Evolutionary conservation across 2,329 filamentous ascomycete genomes (phyloP), one percentile per base, ranked within the genome.

Genomic region (Colletotrichum orbiculare): DNA sequence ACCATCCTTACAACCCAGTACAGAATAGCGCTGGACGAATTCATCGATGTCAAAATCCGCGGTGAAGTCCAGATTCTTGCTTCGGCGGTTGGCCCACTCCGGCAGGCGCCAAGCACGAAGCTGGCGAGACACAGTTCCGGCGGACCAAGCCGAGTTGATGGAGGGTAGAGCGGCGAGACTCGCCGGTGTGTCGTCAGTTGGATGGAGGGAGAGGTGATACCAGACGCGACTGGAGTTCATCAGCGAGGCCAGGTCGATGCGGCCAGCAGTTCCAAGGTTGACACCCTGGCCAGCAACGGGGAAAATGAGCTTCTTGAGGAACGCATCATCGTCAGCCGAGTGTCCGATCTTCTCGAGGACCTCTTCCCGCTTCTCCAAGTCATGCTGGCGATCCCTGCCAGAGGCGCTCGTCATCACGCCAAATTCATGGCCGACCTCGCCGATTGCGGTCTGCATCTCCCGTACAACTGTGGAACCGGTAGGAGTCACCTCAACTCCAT

Each of bases 31-130:
- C 70, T 90, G 89, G 17, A 89, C 87, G 72, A 99, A 98, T 75
- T 99, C 96, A 13, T 97, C 93, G 6, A 94, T 82, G 72, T 99
- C 96, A 70, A 98, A 99, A 73, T 99, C 96, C 1, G 94, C 93
- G 0, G 96, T 99, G 77, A 97, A 99, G 75, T 99, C 96, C 2
- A 98, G 87, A 71, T 91, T 89, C 75, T 93, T 93, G 76, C 94
- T 96, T 54, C 96, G 88, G 60, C 95, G 89, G 74, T 98, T 99
- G 1, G 94, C 93, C 96, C 96, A 99, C 76, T 99, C 96, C 0
- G 96, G 91, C 13, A 99, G 83, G 72, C 96, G 88, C 95, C 96
- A 99, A 3, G 94, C 88, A 15, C 96, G 92, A 15, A 99, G 86
- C 77, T 99, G 96, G 63, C 94, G 90, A 2, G 96, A 99, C 1